Base-by-base conservation (phyloP, 352 stramenopile species). In the Globisporangium nunn region DNA sequence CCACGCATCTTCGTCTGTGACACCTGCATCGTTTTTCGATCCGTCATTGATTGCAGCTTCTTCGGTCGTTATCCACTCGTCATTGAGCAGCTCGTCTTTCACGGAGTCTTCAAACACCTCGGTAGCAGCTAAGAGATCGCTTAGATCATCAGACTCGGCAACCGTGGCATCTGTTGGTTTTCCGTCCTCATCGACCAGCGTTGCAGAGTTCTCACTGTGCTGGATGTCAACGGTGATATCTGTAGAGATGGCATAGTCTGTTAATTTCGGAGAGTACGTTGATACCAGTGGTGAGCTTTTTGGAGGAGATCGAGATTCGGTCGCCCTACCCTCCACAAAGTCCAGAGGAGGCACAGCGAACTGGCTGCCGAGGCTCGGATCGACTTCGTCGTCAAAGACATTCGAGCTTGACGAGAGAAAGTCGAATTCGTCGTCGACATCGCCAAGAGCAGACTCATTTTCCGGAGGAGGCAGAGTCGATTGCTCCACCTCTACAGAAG, bases 141-240 rank as follows among this genome's bases (percentile, higher is more conserved):
- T 35, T 4, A 41, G 31, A 8, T 45, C 53, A 10, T 45, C 15
- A 11, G 43, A 18, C 33, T 37, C 52, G 29, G 23, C 8, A 35
- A 17, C 14, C 15, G n/a, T 33, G 10, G 12, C 41, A 4, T 28
- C 12, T 29, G 40, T 7, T 3, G 17, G 23, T 1, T 35, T 40
- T 17, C 18, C 52, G 6, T 2, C 52, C 11, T 43, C 39, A 23
- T 57, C 39, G 23, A 15, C 7, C 17, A 28, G 8, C 1, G 35
- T 6, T 18, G 35, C n/a, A 39, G 30, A 8, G n/a, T 29, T 56
- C 37, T 49, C 49, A 18, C 67, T 54, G 4, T 66, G 68, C 52
- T 82, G 69, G 59, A 77, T 77, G 46, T 85, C 70, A 53, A 79
- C 62, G 0, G 76, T 81, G 29, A 85, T 76, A 40, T 85, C 74